Evolutionary conservation across 305 asterid genomes (phyloP).

Genomic region (Caryopteris hybrid): DNA sequence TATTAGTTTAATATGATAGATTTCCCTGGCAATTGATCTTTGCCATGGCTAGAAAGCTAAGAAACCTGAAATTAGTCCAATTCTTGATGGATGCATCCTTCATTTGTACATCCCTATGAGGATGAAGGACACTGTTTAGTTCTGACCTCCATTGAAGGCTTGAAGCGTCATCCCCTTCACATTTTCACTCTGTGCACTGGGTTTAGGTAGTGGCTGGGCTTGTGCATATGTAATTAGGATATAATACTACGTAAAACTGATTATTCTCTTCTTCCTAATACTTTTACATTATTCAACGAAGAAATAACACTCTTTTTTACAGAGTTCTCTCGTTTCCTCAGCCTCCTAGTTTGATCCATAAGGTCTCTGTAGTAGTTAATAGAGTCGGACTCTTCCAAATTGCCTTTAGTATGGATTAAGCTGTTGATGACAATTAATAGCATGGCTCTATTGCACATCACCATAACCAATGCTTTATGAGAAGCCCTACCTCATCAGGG

Average conservation of each 20-base stretch:
- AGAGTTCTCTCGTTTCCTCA: too few species aligned
- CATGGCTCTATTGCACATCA: neutral
- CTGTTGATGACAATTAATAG: neutral
- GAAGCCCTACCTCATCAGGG: neutral
- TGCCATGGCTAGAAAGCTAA: neutral
- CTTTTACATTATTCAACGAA: neutral
- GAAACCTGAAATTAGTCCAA: neutral
- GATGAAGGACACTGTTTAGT: neutral
- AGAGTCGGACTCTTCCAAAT: neutral
- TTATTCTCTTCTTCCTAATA: neutral
- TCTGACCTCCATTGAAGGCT: neutral
- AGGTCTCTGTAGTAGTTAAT: neutral
- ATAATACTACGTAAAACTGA: neutral
- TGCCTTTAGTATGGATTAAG: neutral
- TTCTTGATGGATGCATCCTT: neutral
- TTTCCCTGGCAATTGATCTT: neutral
- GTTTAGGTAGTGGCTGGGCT: neutral
- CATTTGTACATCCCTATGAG: neutral
- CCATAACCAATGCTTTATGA: neutral
- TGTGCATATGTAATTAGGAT: neutral
- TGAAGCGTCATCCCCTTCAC: neutral
- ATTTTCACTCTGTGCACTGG: neutral
- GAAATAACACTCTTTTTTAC: neutral
- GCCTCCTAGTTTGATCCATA: too few species aligned
- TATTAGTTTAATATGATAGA: neutral